Evolutionary conservation across 768 basidiomycete genomes (phyloP).

Genomic region (Mrakia gelida): DNA sequence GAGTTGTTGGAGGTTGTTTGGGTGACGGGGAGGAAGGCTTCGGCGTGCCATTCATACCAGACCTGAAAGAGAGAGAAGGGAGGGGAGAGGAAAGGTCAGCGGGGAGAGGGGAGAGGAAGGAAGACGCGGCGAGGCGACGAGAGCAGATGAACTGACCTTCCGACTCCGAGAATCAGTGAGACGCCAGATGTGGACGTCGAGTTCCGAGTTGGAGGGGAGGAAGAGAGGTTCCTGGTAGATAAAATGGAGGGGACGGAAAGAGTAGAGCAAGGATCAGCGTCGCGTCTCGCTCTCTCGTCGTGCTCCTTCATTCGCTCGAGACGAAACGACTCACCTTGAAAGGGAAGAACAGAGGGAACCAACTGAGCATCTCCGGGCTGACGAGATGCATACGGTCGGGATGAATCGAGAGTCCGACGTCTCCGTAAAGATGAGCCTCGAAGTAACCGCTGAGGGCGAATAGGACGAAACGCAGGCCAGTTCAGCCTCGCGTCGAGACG

Average conservation of each 20-base stretch:
- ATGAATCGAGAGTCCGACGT: slow-evolving; percentile 87
- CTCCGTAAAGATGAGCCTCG: slow-evolving; percentile 86
- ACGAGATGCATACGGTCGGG: slow-evolving; percentile 78
- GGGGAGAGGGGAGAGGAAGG: not conserved
- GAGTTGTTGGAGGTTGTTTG: slow-evolving; percentile 34
- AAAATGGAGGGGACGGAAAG: not conserved
- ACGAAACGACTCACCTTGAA: slow-evolving; percentile 58
- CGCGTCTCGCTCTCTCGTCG: not conserved
- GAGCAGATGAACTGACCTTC: slow-evolving; percentile 33
- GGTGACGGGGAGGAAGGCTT: slow-evolving; percentile 74
- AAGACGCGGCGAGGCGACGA: not conserved
- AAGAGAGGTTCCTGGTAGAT: slow-evolving; percentile 91
- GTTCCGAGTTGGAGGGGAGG: slow-evolving; percentile 83
- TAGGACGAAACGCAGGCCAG: not conserved
- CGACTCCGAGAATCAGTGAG: slow-evolving; percentile 72
- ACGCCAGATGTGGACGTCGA: slow-evolving; percentile 91
- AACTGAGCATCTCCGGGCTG: slow-evolving; percentile 96
- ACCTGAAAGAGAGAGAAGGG: slow-evolving; percentile 47
- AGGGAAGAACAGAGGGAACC: slow-evolving; percentile 98
- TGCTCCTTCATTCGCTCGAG: no score
- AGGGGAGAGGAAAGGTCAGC: not conserved
- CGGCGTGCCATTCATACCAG: slow-evolving; percentile 99
- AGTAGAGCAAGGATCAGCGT: not conserved
- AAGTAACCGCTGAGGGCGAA: slow-evolving; percentile 66
- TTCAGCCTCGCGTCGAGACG: no score